Evolutionary conservation across 495 filamentous ascomycete genomes (phyloP), one percentile per base, ranked within the genome.

Genomic region (Penicillium maclennaniae): DNA sequence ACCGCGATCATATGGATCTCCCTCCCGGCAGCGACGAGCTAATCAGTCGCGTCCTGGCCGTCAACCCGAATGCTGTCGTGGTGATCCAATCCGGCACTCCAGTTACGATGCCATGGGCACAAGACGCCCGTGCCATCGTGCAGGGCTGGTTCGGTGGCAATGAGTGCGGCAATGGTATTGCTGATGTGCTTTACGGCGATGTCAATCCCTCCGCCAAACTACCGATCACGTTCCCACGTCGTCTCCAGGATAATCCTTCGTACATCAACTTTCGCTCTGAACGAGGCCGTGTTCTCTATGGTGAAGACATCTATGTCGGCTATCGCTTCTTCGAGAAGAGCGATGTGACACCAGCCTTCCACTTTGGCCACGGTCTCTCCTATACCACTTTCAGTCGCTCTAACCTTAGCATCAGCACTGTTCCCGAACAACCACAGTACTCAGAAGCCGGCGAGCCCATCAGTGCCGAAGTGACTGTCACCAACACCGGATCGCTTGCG

Each of bases 21-120:
- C 88, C 88, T 5, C 83, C 83, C 2, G 77, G 77, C 51, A 86
- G 85, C 53, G 86, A 92, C 63, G 76, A 83, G 15, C 75, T 93
- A 15, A 79, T 92, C 54, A 73, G 80, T 31, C 79, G 79, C 14
- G 82, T 92, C 1, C 71, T 86, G 8, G 67, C 72, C 23, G 87
- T 80, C 4, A 88, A 91, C 56, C 83, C 87, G 1, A 76, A 77
- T 20, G 85, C 87, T 0, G 78, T 90, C 1, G 81, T 95, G 2
- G 86, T 92, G 5, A 85, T 88, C 53, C 87, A 92, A 61, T 87
- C 85, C 16, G 89, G 89, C 3, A 91, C 87, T 1, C 89, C 89
- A 0, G 84, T 92, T 3, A 78, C 77, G 8, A 90, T 92, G 87
- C 87, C 87, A 0, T 95, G 89, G 89, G 81, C 74, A 0, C 72